phyloP scores from a whole-genome alignment of 768 basidiomycete species.

The Pleurotus tuber-regium region DNA sequence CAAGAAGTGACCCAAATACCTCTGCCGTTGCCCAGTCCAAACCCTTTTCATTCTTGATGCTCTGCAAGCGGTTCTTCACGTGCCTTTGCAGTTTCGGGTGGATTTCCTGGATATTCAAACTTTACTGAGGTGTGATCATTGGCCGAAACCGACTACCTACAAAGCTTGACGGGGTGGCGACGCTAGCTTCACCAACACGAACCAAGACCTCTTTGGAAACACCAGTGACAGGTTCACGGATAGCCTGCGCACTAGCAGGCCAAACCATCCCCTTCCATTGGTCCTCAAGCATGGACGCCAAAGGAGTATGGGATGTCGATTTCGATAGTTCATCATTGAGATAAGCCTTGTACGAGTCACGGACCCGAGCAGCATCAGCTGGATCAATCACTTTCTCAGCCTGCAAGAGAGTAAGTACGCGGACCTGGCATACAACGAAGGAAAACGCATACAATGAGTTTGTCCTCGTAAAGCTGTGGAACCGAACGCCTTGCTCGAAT shows the following conservation, averaged over 20 bases:
- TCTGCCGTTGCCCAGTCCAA: constrained; percentile 92
- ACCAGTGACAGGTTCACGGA: constrained; percentile 64
- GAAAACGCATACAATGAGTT: constrained; percentile 50
- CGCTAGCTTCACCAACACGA: constrained; percentile 66
- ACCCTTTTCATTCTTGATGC: constrained; percentile 64
- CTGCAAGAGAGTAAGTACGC: constrained; percentile 22
- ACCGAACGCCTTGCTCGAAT: constrained; percentile 77
- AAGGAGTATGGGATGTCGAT: constrained; percentile 45
- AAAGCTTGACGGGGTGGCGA: constrained; percentile 55
- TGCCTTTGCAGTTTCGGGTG: constrained; percentile 79
- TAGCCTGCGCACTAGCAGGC: constrained; percentile 57
- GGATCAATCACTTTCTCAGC: constrained; percentile 50
- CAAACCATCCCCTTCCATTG: constrained; percentile 70
- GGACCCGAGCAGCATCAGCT: constrained; percentile 47
- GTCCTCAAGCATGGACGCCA: constrained; percentile 53
- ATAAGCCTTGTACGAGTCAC: constrained; percentile 54
- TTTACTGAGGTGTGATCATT: constrained; percentile 39
- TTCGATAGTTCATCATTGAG: constrained; percentile 62
- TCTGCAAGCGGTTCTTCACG: constrained; percentile 71
- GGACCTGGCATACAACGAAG: not conserved
- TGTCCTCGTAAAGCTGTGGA: constrained; percentile 79
- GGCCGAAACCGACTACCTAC: constrained; percentile 40
- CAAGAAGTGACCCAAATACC: constrained; percentile 33
- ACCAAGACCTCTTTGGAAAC: constrained; percentile 49
- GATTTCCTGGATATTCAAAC: constrained; percentile 52